phyloP scores from a whole-genome alignment of 257 asterid genomes.

The Solanum pimpinellifolium region DNA sequence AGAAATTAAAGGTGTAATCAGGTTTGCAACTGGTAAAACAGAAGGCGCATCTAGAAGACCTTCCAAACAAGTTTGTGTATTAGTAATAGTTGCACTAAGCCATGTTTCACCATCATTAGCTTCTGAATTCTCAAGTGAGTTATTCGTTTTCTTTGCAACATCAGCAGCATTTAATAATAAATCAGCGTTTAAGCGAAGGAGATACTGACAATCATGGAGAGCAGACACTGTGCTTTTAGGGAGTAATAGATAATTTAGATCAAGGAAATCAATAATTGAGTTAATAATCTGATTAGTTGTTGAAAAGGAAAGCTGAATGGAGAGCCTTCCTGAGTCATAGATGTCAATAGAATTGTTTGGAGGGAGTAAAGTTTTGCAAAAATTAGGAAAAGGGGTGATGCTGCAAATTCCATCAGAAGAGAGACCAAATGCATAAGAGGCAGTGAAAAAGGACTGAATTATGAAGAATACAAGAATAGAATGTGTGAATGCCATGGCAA shows the following conservation, averaged over 20 bases:
- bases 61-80: slow-evolving; percentile 18
- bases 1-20: not conserved
- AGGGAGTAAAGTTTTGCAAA: slow-evolving; percentile 6
- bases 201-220: slow-evolving; percentile 19
- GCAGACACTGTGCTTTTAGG: slow-evolving; percentile 1
- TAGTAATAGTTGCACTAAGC: slow-evolving; percentile 22
- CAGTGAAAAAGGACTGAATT: not conserved
- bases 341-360: slow-evolving; percentile 8
- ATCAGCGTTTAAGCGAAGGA: slow-evolving; percentile 3
- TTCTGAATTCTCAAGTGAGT: not conserved
- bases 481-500: not conserved
- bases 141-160: not conserved
- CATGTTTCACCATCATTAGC: not conserved
- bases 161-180: not conserved
- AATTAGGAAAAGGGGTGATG: slow-evolving; percentile 8
- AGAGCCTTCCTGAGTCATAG: slow-evolving; percentile 9
- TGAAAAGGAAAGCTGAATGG: slow-evolving; percentile 5
- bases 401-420: slow-evolving; percentile 7
- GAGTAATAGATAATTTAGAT: not conserved
- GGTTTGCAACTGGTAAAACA: not conserved
- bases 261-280: not conserved
- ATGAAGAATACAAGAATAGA: not conserved
- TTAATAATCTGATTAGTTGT: not conserved
- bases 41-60: slow-evolving; percentile 6
- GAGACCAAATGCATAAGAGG: not conserved